Evolutionary conservation across 345 rosid species (phyloP).

Genomic region (Pseudoturritis turrita): DNA sequence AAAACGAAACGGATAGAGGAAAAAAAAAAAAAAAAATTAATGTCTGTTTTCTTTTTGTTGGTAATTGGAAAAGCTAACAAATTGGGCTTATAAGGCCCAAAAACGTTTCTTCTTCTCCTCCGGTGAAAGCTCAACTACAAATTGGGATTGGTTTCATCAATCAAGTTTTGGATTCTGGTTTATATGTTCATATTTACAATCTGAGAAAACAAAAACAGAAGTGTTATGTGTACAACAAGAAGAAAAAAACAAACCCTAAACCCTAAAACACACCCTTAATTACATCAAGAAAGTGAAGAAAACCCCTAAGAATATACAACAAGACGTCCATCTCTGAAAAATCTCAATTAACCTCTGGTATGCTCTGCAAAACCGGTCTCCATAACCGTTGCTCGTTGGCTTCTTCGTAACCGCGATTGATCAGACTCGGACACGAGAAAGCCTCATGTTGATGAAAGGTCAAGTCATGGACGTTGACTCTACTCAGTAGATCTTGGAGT

Average conservation of each 20-base stretch:
- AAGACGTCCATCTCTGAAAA: background rate
- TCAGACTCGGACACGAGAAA: conserved; percentile 9
- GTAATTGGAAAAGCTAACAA: background rate
- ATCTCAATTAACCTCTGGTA: conserved; percentile 61
- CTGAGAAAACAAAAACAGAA: background rate
- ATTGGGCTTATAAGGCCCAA: conserved; percentile 14
- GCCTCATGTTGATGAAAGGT: conserved; percentile 38
- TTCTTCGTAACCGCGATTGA: conserved; percentile 5
- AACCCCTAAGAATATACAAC: conserved; percentile 9
- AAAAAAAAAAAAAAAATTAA: background rate
- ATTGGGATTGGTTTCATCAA: background rate
- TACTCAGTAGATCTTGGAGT: conserved; percentile 44
- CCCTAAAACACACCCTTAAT: background rate
- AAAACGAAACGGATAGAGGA: conserved; percentile 9
- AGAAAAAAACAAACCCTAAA: background rate
- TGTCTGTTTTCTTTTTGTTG: background rate
- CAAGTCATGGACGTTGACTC: conserved; percentile 41
- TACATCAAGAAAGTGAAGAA: conserved; percentile 2
- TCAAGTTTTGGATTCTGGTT: background rate
- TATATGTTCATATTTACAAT: background rate
- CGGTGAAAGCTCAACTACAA: background rate
- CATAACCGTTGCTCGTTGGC: conserved; percentile 36
- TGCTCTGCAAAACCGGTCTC: conserved; percentile 66
- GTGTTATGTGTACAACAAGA: background rate
- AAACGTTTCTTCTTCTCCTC: background rate